phyloP scores from a whole-genome alignment of 805 yeast genomes.

The Candida lessepsii region DNA sequence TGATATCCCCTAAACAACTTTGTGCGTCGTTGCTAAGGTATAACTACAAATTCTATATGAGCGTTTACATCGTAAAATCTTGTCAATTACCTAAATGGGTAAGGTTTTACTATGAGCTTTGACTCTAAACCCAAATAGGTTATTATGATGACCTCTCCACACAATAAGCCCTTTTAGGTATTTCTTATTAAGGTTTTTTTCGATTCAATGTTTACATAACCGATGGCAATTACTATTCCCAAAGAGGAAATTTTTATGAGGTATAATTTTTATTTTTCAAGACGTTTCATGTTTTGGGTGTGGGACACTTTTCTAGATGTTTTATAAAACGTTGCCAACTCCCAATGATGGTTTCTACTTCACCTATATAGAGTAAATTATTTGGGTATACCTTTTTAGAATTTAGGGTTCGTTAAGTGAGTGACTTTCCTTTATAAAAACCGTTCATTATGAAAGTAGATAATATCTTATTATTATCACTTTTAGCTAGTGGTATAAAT shows the following conservation, averaged over 20 bases:
- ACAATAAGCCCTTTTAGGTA: constrained; percentile 4
- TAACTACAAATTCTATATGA: too few species aligned
- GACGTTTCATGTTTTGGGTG: constrained; percentile 6
- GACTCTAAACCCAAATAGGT: constrained; percentile 1
- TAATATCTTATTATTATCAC: constrained; percentile 6
- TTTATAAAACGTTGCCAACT: constrained; percentile 3
- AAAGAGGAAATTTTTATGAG: constrained; percentile 18
- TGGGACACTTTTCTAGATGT: constrained; percentile 1
- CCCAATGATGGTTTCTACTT: background rate
- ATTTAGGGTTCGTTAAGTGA: background rate
- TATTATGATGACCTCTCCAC: constrained; percentile 8
- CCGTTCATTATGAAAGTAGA: constrained; percentile 9
- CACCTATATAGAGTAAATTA: constrained; percentile 1
- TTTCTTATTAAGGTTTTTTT: constrained; percentile 1
- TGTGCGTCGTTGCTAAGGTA: too few species aligned
- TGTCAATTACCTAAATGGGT: constrained; percentile 2
- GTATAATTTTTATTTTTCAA: background rate
- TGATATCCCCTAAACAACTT: too few species aligned
- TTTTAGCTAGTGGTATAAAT: constrained; percentile 2
- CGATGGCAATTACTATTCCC: constrained; percentile 16
- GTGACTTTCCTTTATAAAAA: constrained; percentile 5
- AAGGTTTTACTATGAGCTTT: background rate
- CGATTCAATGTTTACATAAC: constrained; percentile 5
- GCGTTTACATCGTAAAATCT: background rate
- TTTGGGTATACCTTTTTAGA: background rate